Base-by-base conservation (phyloP, 2,329 filamentous ascomycete genomes). In the Hymenoscyphus linearis region DNA sequence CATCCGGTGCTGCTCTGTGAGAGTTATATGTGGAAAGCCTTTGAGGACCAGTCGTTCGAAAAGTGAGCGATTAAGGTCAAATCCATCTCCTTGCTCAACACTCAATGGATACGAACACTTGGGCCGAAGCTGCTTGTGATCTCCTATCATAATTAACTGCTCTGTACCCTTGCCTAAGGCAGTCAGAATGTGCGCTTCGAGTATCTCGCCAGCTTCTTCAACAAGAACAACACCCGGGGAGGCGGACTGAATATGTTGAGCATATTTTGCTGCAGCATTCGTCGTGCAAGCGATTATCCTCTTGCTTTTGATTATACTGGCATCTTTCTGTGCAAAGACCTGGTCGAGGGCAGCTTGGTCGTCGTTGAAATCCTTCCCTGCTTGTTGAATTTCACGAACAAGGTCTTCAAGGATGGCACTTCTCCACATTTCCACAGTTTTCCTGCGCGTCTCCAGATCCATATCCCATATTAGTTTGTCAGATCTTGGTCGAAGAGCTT, bases 191-290 rank as follows among this genome's bases (percentile, higher is more conserved):
- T 91, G 88, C 1, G 80, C 79, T 70, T 91, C 88, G 0, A 90
- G 76, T 3, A 91, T 88, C 64, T 91, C 88, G 1, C 87, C 88
- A 0, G 87, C 88, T 71, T 91, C 88, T 70, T 91, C 88, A 0
- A 90, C 82, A 0, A 92, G 69, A 2, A 71, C 64, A 2, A 89
- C 76, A 1, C 85, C 83, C 0, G 86, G 85, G 0, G 74, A 71
- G 0, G 81, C 82, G 0, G 78, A 75, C 4, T 78, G 78, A 9
- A 91, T 78, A 1, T 82, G 75, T 0, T 79, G 73, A 0, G 78
- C 74, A 57, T 88, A 81, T 73, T 79, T 90, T 0, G 89, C 86
- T 0, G 87, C 87, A 0, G 77, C 86, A 0, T 85, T 91, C 0
- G 88, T 91, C 0, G 89, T 92, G 64, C 86, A 90, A 0, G 80